phyloP scores from a whole-genome alignment of 129 eudicot genomes.

The Rutidosis leptorrhynchoides region DNA sequence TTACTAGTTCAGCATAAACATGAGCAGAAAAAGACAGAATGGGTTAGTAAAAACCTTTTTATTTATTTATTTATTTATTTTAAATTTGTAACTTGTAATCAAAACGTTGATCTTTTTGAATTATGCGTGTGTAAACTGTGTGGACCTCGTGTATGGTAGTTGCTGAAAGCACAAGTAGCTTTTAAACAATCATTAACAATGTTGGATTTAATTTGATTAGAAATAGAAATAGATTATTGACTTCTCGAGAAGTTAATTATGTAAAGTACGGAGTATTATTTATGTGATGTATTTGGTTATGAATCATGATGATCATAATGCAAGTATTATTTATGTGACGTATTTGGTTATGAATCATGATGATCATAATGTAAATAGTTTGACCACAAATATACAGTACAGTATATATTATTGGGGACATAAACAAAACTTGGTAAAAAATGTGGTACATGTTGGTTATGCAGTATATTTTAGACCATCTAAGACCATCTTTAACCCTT shows the following conservation, averaged over 20 bases:
- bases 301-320: too few species aligned
- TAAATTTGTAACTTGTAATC: too few species aligned
- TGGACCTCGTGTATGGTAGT: background rate
- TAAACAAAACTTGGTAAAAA: background rate
- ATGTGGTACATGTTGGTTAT: too few species aligned
- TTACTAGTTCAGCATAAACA: too few species aligned
- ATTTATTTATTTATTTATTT: too few species aligned
- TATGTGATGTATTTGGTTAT: background rate
- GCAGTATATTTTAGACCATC: too few species aligned
- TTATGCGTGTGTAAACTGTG: background rate
- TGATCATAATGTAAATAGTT: background rate
- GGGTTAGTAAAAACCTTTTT: too few species aligned
- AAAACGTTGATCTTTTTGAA: background rate
- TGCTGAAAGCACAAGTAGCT: background rate
- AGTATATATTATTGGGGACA: background rate
- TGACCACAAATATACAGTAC: background rate
- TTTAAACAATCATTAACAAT: background rate
- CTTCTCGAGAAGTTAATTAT: background rate
- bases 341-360: background rate
- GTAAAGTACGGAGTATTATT: background rate
- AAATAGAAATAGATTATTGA: background rate
- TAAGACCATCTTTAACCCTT: too few species aligned
- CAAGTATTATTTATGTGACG: background rate
- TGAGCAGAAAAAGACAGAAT: background rate
- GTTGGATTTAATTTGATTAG: background rate